Conservation (phyloP, 2,329 filamentous ascomycete genomes). For the Pestalotiopsis sp. region DNA sequence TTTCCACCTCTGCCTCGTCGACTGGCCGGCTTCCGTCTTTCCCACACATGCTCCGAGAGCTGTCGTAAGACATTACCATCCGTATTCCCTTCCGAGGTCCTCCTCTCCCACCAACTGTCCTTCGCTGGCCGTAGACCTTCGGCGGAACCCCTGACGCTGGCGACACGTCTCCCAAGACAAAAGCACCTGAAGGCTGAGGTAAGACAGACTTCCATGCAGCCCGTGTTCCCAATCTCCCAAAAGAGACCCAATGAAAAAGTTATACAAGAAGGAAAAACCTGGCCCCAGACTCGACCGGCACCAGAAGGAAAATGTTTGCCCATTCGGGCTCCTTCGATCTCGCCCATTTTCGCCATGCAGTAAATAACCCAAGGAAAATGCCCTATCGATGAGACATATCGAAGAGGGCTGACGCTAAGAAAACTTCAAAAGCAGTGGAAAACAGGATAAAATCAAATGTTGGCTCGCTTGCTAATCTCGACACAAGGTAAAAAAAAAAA, state of each 20-base stretch:
- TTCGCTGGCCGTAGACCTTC: conserved; percentile 20
- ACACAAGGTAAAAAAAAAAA: conserved; percentile 25
- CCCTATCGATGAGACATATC: conserved; percentile 7
- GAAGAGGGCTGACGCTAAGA: conserved; percentile 19
- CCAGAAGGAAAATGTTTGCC: conserved; percentile 1
- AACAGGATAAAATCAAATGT: conserved; percentile 37
- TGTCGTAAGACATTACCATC: conserved; percentile 34
- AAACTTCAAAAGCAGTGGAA: conserved; percentile 27
- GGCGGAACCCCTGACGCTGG: conserved; percentile 19
- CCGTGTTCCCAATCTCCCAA: conserved; percentile 17
- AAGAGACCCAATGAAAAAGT: conserved; percentile 24
- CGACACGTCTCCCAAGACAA: neutral
- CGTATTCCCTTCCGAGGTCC: conserved; percentile 23
- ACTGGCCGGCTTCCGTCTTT: conserved; percentile 11
- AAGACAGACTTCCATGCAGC: conserved; percentile 11
- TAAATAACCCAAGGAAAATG: conserved; percentile 14
- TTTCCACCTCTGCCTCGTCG: conserved; percentile 22
- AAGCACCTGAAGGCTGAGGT: conserved; percentile 2
- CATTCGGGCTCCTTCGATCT: neutral
- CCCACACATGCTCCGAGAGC: neutral
- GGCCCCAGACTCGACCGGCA: conserved; percentile 19
- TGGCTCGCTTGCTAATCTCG: conserved; percentile 39
- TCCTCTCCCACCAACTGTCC: conserved; percentile 20
- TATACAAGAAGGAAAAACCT: conserved; percentile 28
- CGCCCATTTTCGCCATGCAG: conserved; percentile 34